Evolutionary conservation across 345 rosid genomes (phyloP), one percentile per base, ranked within the genome.

Genomic region (Camelina hispida): DNA sequence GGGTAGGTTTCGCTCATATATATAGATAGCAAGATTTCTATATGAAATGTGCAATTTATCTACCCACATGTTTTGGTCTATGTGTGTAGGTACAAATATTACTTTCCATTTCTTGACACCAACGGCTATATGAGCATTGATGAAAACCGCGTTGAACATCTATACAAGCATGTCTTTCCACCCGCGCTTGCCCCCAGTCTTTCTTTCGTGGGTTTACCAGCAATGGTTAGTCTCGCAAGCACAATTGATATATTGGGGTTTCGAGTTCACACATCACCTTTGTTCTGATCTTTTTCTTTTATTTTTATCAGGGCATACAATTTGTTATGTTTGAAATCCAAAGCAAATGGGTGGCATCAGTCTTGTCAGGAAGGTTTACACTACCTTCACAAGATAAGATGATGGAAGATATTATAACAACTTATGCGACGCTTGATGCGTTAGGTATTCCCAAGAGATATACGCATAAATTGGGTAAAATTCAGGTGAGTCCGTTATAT

Each of bases 41-140:
- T 15, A 30, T 22, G 6, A 22, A 9, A 22, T 72, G 62, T 62
- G 58, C 2, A 25, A 34, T 5, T 25, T 0, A 69, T 30, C 4
- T 64, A 28, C 1, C 32, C 30, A 4, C 13, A 69, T n/a, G 9
- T 40, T 30, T 62, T 62, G 15, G 7, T 43, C 18, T 30, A 30
- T 56, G 1, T 20, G 53, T 17, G 25, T 66, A 93, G 98, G 86
- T 93, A 89, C 85, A 89, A 89, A 67, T 91, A 91, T 80, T 76
- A 79, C 77, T 88, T 87, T 72, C 93, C 95, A 20, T 93, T 93
- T 78, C 91, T 93, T 13, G 88, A 88, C 55, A 88, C 93, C 60
- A 77, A 82, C 32, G 91, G 89, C 61, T 71, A 79, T 57, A 83
- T 93, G 68, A 83, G 73, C 12, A 80, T 87, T 64, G 91, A 89